Percentiles rank a stretch among this genome's conserved stretches.
These are phyloP conservation scores for Neopestalotiopsis clavispora DNA, from an alignment of 2,329 filamentous ascomycete genomes.

Conservation along the genomic window DNA sequence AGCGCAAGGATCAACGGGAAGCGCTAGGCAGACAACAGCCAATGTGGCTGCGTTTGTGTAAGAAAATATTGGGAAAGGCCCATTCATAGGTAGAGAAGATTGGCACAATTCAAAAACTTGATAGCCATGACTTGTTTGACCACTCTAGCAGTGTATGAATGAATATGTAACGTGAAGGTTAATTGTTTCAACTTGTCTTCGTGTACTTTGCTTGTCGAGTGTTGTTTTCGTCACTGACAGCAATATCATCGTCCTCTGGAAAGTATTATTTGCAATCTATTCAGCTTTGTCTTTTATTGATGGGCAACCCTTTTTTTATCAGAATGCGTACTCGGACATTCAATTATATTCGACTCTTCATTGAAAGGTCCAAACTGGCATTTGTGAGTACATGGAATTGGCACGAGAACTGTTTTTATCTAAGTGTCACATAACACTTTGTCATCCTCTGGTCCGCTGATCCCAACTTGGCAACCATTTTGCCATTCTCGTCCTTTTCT, in stretches of 20 bases:
- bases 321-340: too few species aligned
- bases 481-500: neutral
- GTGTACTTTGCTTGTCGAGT: too few species aligned
- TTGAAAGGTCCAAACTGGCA: too few species aligned
- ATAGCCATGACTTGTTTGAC: neutral
- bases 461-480: neutral
- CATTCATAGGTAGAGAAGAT: slow-evolving; percentile 8
- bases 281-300: too few species aligned
- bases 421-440: neutral
- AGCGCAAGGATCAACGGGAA: neutral
- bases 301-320: too few species aligned
- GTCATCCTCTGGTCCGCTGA: neutral
- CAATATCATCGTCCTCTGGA: too few species aligned
- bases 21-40: neutral
- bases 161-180: too few species aligned
- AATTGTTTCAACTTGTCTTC: too few species aligned
- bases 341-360: too few species aligned
- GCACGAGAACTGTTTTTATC: slow-evolving; percentile 29
- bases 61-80: slow-evolving; percentile 3
- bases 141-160: slow-evolving; percentile 21
- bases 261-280: too few species aligned
- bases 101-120: slow-evolving; percentile 7
- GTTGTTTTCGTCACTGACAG: too few species aligned
- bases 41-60: neutral
- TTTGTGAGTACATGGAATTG: too few species aligned